Evolutionary conservation across 768 basidiomycete species (phyloP), one percentile per base, ranked within the genome.

Genomic region (Coprinopsis marcescibilis): DNA sequence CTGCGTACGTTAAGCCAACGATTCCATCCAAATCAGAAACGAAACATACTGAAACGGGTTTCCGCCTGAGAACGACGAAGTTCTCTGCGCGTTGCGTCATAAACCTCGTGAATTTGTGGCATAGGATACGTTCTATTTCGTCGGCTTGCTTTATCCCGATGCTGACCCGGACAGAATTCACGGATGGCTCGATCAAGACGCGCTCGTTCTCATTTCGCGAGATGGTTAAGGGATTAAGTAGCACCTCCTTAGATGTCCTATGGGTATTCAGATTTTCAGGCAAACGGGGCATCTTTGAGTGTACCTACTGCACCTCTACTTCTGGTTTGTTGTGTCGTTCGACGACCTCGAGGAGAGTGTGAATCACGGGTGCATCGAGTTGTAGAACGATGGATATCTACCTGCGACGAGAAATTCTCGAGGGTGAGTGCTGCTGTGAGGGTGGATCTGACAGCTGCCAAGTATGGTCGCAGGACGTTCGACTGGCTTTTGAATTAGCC

Each of bases 141-240:
- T 99, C 96, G 26, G 96, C 93, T 64, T 99, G 96, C 65, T 99
- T 99, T 64, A 99, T 97, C 73, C 85, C 92, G 70, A 99, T 98
- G 66, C 88, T 92, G 49, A 99, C 75, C 33, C 96, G 84, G 63
- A 98, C 89, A 1, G 93, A 95, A 70, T 99, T 99, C 69, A 98
- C 81, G 2, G 91, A 93, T 2, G 96, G 87, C 65, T 99, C 96
- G 68, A 99, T 91, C 56, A 99, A 72, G 57, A 98, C 96, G 50
- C 89, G 85, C 63, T 99, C 96, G 57, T 93, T 89, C 70, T 97
- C 93, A 64, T 96, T 97, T 56, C 96, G 85, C 10, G 94, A 94
- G 68, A 98, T 97, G 32, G 82, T 83, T 35, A 98, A 73, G 13
- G 96, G 89, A 58, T 91, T 94, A 46, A 98, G 81, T 36, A 98